Evolutionary conservation across 352 stramenopile genomes (phyloP).

Genomic region (Phytophthora sp.): DNA sequence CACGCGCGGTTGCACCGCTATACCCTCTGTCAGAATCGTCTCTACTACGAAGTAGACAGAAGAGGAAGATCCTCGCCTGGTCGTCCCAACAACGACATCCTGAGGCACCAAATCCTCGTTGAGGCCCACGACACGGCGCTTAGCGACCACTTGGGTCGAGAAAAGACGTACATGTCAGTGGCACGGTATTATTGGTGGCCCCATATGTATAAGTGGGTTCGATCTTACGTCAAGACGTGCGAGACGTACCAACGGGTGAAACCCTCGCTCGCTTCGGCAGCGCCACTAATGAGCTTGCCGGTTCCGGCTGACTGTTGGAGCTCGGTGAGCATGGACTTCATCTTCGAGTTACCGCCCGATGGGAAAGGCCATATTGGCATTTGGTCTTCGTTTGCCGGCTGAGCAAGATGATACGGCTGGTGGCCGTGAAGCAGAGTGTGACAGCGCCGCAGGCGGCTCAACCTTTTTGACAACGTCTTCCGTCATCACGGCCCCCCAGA

Average conservation of each 20-base stretch:
- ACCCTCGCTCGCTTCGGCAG: not conserved
- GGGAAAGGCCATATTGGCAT: not conserved
- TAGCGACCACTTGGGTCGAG: not conserved
- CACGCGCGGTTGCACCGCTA: too few species aligned
- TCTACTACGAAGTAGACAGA: too few species aligned
- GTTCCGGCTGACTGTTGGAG: not conserved
- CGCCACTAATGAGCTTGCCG: not conserved
- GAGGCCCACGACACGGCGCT: not conserved
- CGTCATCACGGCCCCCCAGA: not conserved
- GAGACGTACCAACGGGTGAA: conserved; percentile 5
- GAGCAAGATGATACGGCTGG: not conserved
- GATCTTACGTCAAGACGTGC: not conserved
- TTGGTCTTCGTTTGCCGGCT: not conserved
- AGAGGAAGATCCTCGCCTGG: not conserved
- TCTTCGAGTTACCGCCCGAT: not conserved
- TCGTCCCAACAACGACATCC: not conserved
- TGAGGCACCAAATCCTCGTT: not conserved
- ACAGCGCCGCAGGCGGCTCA: too few species aligned
- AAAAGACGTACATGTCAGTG: not conserved
- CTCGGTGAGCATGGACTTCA: not conserved
- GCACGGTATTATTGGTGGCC: conserved; percentile 1
- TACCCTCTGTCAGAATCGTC: too few species aligned
- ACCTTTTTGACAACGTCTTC: not conserved
- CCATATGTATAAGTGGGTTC: conserved; percentile 10
- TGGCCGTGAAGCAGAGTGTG: not conserved